Conservation (phyloP, 2,329 filamentous ascomycete species). For the Claviceps paspali region DNA sequence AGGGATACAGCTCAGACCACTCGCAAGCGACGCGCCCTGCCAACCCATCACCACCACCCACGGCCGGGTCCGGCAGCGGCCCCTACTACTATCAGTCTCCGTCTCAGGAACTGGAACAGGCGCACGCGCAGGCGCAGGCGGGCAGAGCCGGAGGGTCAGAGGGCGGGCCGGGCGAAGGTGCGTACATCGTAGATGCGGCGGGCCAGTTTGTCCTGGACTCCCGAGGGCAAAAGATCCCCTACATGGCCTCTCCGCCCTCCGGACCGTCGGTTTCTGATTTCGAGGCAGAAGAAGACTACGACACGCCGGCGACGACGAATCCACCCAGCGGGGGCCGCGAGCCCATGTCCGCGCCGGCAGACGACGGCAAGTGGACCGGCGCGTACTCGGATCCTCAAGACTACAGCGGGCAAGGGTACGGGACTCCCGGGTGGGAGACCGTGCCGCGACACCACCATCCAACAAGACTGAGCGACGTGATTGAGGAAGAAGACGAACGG, state of each 20-base stretch:
- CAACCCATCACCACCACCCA: slow-evolving; percentile 13
- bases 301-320: slow-evolving; percentile 32
- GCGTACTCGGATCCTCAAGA: slow-evolving; percentile 34
- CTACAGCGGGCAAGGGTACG: slow-evolving; percentile 53
- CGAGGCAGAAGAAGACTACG: slow-evolving; percentile 43
- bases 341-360: slow-evolving; percentile 12
- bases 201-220: slow-evolving; percentile 47
- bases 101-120: slow-evolving; percentile 8
- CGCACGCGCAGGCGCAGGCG: slow-evolving; percentile 9
- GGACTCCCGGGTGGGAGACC: slow-evolving; percentile 57
- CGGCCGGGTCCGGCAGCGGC: slow-evolving; percentile 12
- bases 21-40: slow-evolving; percentile 28
- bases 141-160: slow-evolving; percentile 31
- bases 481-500: slow-evolving; percentile 72
- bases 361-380: slow-evolving; percentile 25
- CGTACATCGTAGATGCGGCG: slow-evolving; percentile 50
- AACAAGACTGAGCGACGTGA: slow-evolving; percentile 73
- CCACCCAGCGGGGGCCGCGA: slow-evolving; percentile 21
- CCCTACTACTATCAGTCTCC: slow-evolving; percentile 9
- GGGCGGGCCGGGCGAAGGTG: slow-evolving; percentile 51
- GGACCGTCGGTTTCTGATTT: slow-evolving; percentile 33
- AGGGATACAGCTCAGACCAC: slow-evolving; percentile 21
- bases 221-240: slow-evolving; percentile 43
- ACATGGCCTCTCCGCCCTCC: slow-evolving; percentile 27
- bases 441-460: slow-evolving; percentile 73